Evolutionary conservation across 2,329 filamentous ascomycete genomes (phyloP), one percentile per base, ranked within the genome.

Genomic region (Ophiostoma populinum): DNA sequence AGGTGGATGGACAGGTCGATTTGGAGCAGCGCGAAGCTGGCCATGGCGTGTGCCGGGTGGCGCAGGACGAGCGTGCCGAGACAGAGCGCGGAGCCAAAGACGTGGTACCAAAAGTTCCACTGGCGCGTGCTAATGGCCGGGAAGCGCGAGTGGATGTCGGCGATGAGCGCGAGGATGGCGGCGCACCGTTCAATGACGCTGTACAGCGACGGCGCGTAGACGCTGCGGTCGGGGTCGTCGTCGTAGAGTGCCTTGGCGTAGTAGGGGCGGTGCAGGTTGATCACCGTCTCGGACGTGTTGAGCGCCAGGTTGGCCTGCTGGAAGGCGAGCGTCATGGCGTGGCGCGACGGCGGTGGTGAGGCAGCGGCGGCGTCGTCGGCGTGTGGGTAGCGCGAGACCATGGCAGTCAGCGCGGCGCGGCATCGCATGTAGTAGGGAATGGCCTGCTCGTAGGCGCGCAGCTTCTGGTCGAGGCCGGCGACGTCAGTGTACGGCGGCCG

Each of bases 21-120:
- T 15, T 40, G 34, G 4, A 32, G 15, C 7, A 40, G 4, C 3
- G 37, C 34, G 19, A 37, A 40, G 20, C 15, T n/a, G 25, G 38
- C 38, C 38, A 37, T 40, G 10, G 27, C 26, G 10, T 40, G 25
- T 5, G 21, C 12, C 3, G 38, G 34, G 19, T 40, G 21, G 3
- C 32, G 31, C 10, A 40, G 22, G 3, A 40, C 38, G 11, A 40
- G 38, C 5, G 38, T 40, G 6, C 38, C 38, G 3, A 40, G 22
- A n/a, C 38, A 40, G 12, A 40, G 34, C 1, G 38, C 34, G 5
- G 38, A 34, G 9, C 24, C 24, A 24, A 40, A 40, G 13, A 40
- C 34, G 31, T 29, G 30, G n/a, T 35, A 35, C 38, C 36, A 38
- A n/a, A 38, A 34, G 15, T 38, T 38, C 36, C 36, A 38, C 21